Base-by-base conservation (phyloP, 148 eudicot genomes). In the Chenopodium suecicum region DNA sequence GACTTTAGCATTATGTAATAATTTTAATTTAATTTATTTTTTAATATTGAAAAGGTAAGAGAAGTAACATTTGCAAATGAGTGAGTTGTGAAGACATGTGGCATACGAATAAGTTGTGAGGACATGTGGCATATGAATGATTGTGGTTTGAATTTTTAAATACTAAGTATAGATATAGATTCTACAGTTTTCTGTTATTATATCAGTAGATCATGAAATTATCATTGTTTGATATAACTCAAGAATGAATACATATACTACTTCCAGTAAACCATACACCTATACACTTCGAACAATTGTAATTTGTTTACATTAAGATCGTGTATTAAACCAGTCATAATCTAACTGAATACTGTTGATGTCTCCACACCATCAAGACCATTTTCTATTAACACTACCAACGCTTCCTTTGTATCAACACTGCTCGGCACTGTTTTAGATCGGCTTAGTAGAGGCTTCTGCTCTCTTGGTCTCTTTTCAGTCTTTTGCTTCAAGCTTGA, bases 401-500 rank as follows among this genome's bases (percentile, higher is more conserved):
- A 62, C 0, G 47, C 50, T 83, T 27, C 29, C 46, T 64, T 64
- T 34, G 29, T 23, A 23, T 31, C 73, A 32, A 63, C 20, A 48
- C 19, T 63, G 81, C 65, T 78, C 22, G 65, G 34, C 41, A 6
- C 19, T 66, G 60, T 31, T 79, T 77, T 13, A 32, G 77, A 46
- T 85, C 76, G 52, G 72, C 73, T 44, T 74, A 77, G 82, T 19
- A 73, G 67, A 56, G 77, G 66, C 70, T 17, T 73, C 79, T 73
- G 72, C 13, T 48, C 13, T 56, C 77, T 69, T 48, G 78, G 67
- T 66, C 77, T 82, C 64, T 52, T 31, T 31, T 31, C 32, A 31
- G 32, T 31, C 32, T 31, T 80, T 78, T 58, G 80, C 77, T 87
- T 87, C 82, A 68, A 48, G 22, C 68, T 80, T 77, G 84, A 73